Evolutionary conservation across 148 eudicot genomes (phyloP), one percentile per base, ranked within the genome.

Genomic region (Spergularia bocconei): DNA sequence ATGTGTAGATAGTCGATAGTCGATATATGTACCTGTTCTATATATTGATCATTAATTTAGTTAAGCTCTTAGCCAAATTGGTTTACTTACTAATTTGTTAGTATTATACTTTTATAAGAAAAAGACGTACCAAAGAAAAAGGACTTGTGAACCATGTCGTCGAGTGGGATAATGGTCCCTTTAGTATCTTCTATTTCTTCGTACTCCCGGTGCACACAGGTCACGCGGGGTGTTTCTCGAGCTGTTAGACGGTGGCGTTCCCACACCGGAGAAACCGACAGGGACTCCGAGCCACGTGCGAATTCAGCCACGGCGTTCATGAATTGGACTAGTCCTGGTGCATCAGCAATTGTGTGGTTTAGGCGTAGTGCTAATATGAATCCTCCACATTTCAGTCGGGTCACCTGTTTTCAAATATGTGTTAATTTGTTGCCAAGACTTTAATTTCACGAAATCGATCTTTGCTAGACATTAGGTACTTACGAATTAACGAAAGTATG

Each of bases 291-390:
- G 3, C 82, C 87, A 47, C 80, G 85, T 2, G 85, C 79, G 0
- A 82, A 50, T 20, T 84, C 87, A 5, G 83, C 80, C 21, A 84
- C 57, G 16, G 87, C 85, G 39, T 77, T 79, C 75, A 84, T 73
- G 79, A 82, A 84, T 25, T 51, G 81, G 57, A 79, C 74, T 17
- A 84, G 16, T 0, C 87, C 85, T 7, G 69, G 57, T 29, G 74
- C 85, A 56, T 82, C 85, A 6, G 77, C 60, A 72, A 82, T 77
- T 0, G 83, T 77, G 75, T 84, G 87, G 53, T 79, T 79, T 17
- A 77, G 14, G 59, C 87, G 55, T 2, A 71, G 44, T 56, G 79
- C 79, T 16, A 80, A 20, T 76, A 80, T 80, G 14, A 80, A 80
- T 0, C 83, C 83, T 3, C 83, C 79, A 58, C 83, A 80, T 41